Conservation (phyloP, 2,329 filamentous ascomycete genomes). For the Aureobasidium melanogenum region DNA sequence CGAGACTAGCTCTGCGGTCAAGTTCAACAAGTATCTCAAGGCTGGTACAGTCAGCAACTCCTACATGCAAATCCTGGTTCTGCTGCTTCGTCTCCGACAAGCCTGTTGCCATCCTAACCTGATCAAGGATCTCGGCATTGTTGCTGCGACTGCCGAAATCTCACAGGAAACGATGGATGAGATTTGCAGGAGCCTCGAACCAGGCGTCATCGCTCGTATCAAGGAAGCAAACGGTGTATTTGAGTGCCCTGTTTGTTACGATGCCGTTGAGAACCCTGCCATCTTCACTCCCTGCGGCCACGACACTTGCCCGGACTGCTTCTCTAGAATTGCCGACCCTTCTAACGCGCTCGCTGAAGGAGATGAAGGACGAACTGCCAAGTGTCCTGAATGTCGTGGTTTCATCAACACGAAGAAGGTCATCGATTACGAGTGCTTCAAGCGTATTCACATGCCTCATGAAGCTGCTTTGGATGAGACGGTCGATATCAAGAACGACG, state of each 20-base stretch:
- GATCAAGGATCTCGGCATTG: conserved; percentile 56
- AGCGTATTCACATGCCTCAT: conserved; percentile 59
- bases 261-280: conserved; percentile 62
- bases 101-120: conserved; percentile 70
- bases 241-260: conserved; percentile 76
- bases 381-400: conserved; percentile 70
- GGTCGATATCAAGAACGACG: conserved; percentile 16
- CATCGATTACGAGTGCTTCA: conserved; percentile 67
- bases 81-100: conserved; percentile 72
- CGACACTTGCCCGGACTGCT: conserved; percentile 67
- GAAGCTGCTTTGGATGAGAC: conserved; percentile 19
- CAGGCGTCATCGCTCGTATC: conserved; percentile 58
- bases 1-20: conserved; percentile 56
- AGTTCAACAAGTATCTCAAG: conserved; percentile 69
- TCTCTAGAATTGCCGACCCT: conserved; percentile 59
- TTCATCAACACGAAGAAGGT: conserved; percentile 57
- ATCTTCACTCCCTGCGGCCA: conserved; percentile 82
- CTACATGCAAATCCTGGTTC: conserved; percentile 72
- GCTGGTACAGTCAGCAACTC: conserved; percentile 59
- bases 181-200: conserved; percentile 52
- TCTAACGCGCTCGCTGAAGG: conserved; percentile 49
- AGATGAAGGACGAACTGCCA: conserved; percentile 46
- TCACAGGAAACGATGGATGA: conserved; percentile 48
- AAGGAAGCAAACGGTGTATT: conserved; percentile 50
- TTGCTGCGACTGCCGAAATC: conserved; percentile 35